phyloP scores from a whole-genome alignment of 148 eudicot species.

The Beta vulgaris region DNA sequence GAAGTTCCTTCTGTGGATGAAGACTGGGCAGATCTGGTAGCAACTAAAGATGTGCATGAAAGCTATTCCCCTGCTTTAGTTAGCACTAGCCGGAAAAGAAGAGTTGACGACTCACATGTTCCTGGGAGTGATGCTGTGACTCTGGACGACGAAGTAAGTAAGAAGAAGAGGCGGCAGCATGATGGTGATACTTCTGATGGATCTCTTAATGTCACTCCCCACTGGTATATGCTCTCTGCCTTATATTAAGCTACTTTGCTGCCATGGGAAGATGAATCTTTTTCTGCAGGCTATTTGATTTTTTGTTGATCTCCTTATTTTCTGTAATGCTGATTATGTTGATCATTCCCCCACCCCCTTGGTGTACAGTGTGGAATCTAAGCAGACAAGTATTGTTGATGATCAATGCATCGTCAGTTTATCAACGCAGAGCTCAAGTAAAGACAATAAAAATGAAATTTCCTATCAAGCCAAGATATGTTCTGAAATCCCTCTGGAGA shows the following conservation, averaged over 20 bases:
- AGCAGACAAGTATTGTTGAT: conserved; percentile 15
- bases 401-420: conserved; percentile 13
- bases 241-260: background rate
- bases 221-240: conserved; percentile 23
- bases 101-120: conserved; percentile 20
- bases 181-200: conserved; percentile 22
- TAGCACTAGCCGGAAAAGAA: conserved; percentile 29
- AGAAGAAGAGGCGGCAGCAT: conserved; percentile 61
- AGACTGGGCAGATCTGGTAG: conserved; percentile 19
- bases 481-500: conserved; percentile 1
- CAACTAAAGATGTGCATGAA: conserved; percentile 7
- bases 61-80: conserved; percentile 20
- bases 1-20: conserved; percentile 39
- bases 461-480: background rate
- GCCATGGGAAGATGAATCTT: background rate
- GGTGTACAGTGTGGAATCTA: conserved; percentile 13
- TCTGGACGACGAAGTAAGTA: conserved; percentile 40
- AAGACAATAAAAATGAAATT: conserved; percentile 6
- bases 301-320: background rate
- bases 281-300: background rate
- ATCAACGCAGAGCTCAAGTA: conserved; percentile 16
- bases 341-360: background rate
- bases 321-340: background rate
- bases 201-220: background rate
- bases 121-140: conserved; percentile 24